phyloP scores from a whole-genome alignment of 192 early-diverging fungal genomes.

The Coemansia sp. region DNA sequence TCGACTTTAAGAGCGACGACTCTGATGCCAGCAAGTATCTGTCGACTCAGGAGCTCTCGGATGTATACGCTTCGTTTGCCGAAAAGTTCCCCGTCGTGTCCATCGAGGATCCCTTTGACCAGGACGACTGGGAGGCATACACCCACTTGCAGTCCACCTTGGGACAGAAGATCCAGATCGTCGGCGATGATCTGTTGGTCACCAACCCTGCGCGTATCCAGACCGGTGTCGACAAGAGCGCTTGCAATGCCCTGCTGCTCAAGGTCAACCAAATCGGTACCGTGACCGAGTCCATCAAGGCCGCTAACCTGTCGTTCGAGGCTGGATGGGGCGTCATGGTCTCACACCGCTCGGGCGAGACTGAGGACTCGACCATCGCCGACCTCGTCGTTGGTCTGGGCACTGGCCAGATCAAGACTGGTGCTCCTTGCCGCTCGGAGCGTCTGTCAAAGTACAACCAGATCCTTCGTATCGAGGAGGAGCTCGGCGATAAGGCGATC shows the following conservation, averaged over 20 bases:
- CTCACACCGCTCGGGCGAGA: conserved; percentile 98
- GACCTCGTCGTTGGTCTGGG: conserved; percentile 97
- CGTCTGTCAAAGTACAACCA: conserved; percentile 99
- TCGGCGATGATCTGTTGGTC: conserved; percentile 97
- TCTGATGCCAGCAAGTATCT: conserved; percentile 76
- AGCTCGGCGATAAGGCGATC: conserved; percentile 87
- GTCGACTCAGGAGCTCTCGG: conserved; percentile 76
- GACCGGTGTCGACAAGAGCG: conserved; percentile 91
- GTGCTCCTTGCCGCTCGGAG: conserved; percentile 97
- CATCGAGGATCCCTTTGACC: conserved; percentile 99
- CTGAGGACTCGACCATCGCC: conserved; percentile 96
- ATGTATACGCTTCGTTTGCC: conserved; percentile 83
- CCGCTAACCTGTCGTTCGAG: conserved; percentile 71
- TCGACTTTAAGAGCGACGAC: conserved; percentile 95
- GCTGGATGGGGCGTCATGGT: conserved; percentile 99
- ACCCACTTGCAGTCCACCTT: conserved; percentile 69
- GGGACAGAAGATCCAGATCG: conserved; percentile 81
- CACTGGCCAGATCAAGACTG: conserved; percentile 98
- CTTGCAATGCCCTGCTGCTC: conserved; percentile 92
- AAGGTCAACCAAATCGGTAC: conserved; percentile 99
- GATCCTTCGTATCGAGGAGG: conserved; percentile 96
- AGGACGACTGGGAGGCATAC: conserved; percentile 98
- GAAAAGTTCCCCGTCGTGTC: conserved; percentile 90
- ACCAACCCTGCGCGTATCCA: conserved; percentile 95
- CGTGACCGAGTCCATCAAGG: conserved; percentile 93